Evolutionary conservation across 108 stramenopile species (phyloP).

Genomic region (Mayamaea pseudoterrestris): DNA sequence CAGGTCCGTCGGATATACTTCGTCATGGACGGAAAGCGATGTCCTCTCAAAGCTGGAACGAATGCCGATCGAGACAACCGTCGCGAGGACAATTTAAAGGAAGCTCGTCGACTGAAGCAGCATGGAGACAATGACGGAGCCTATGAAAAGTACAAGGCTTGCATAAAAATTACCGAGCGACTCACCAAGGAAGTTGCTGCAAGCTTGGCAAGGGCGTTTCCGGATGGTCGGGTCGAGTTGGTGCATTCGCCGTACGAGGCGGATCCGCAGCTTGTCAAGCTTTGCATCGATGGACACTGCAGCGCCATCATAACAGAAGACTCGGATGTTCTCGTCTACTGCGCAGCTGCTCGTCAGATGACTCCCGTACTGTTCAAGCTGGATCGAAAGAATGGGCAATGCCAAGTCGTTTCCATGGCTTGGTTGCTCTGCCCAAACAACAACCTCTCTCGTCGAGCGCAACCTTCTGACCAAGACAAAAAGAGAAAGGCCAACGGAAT

Average conservation of each 20-base stretch:
- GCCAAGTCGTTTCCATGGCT: constrained; percentile 69
- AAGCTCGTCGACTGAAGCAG: constrained; percentile 37
- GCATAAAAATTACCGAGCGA: constrained; percentile 47
- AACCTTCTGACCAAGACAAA: neutral
- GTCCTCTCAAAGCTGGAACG: constrained; percentile 65
- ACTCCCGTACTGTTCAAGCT: constrained; percentile 79
- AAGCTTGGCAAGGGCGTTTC: constrained; percentile 10
- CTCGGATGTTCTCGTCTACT: constrained; percentile 75
- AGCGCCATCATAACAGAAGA: constrained; percentile 90
- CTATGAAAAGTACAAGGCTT: constrained; percentile 50
- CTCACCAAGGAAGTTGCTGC: constrained; percentile 47
- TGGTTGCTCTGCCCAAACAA: constrained; percentile 44
- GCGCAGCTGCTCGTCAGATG: constrained; percentile 31
- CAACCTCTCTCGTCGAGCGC: constrained; percentile 1
- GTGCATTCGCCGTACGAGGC: constrained; percentile 94
- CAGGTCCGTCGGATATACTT: constrained; percentile 39
- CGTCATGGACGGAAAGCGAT: constrained; percentile 76
- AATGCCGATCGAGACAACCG: constrained; percentile 49
- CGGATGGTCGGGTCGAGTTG: constrained; percentile 23
- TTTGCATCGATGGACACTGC: constrained; percentile 60
- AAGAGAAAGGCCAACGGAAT: constrained; percentile 17
- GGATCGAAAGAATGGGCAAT: constrained; percentile 50
- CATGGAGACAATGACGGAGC: constrained; percentile 37
- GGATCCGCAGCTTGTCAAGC: constrained; percentile 88
- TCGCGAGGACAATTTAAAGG: constrained; percentile 38